phyloP scores from a whole-genome alignment of 306 rosid species.

The Trifolium dubium region DNA sequence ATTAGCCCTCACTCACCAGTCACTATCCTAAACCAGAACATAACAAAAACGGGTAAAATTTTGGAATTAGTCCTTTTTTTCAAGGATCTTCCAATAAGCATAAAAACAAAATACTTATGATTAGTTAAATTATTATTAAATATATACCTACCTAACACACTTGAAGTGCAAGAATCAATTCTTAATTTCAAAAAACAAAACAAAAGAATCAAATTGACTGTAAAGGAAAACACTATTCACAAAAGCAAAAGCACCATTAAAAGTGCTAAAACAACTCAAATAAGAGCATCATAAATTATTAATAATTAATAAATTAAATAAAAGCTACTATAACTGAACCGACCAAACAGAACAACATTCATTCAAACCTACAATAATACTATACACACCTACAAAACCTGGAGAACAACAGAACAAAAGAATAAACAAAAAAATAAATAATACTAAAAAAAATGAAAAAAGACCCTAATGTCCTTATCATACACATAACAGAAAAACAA shows the following conservation, averaged over 20 bases:
- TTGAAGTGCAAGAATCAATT: constrained; percentile 36
- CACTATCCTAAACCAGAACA: neutral
- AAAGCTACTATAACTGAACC: constrained; percentile 26
- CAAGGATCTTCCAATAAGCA: too few relatives aligned
- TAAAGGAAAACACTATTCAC: constrained; percentile 37
- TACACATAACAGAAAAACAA: constrained; percentile 7
- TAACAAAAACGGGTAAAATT: neutral
- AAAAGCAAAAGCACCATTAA: constrained; percentile 11
- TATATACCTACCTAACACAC: neutral
- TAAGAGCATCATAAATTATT: neutral
- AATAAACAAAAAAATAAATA: neutral
- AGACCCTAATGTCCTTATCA: neutral
- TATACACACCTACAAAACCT: constrained; percentile 32
- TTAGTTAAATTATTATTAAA: too few relatives aligned
- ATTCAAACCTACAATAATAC: neutral
- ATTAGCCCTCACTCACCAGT: neutral
- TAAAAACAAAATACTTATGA: neutral
- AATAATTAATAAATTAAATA: neutral
- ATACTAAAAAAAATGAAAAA: constrained; percentile 15
- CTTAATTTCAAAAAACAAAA: neutral
- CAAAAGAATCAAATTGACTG: constrained; percentile 9
- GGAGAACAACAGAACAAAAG: neutral
- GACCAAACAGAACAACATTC: constrained; percentile 36
- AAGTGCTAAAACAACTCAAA: neutral
- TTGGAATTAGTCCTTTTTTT: neutral